Conservation (phyloP, 2,329 filamentous ascomycete genomes). For the Fusarium odoratissimum region DNA sequence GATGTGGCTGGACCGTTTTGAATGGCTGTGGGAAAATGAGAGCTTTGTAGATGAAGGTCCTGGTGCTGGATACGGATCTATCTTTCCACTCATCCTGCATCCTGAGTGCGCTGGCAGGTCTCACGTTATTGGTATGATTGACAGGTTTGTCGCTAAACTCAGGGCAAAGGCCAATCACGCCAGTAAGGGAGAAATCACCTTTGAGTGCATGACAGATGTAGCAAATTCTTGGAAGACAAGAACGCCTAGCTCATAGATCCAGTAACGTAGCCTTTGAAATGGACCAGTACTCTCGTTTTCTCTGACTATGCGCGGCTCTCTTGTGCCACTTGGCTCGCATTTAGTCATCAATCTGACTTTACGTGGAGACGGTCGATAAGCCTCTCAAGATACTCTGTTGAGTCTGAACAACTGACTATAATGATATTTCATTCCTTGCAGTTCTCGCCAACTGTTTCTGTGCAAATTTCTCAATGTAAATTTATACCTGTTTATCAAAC, state of each 20-base stretch:
- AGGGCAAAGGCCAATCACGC: neutral
- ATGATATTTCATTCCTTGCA: rapidly evolving
- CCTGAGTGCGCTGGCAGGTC: neutral
- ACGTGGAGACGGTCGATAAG: too few species aligned
- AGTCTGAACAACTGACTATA: rapidly evolving
- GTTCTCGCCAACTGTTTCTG: rapidly evolving
- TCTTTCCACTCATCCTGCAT: neutral
- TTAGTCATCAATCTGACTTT: too few species aligned
- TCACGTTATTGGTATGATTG: neutral
- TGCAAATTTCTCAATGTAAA: rapidly evolving
- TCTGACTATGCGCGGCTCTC: rapidly evolving
- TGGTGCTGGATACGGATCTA: neutral
- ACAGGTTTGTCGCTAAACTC: neutral
- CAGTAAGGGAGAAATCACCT: neutral
- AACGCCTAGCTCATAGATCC: rapidly evolving
- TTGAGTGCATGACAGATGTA: neutral
- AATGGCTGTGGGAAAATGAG: neutral
- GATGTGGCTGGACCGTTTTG: neutral
- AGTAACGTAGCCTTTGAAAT: rapidly evolving
- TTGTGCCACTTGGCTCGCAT: rapidly evolving
- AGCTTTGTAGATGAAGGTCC: neutral
- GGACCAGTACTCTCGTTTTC: rapidly evolving
- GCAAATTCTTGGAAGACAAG: neutral
- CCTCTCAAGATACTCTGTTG: rapidly evolving
- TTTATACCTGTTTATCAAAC: rapidly evolving